These are phyloP conservation scores for Hordeum marinum DNA, from an alignment of 176 grass and related monocot genomes.

Conservation along the genomic window DNA sequence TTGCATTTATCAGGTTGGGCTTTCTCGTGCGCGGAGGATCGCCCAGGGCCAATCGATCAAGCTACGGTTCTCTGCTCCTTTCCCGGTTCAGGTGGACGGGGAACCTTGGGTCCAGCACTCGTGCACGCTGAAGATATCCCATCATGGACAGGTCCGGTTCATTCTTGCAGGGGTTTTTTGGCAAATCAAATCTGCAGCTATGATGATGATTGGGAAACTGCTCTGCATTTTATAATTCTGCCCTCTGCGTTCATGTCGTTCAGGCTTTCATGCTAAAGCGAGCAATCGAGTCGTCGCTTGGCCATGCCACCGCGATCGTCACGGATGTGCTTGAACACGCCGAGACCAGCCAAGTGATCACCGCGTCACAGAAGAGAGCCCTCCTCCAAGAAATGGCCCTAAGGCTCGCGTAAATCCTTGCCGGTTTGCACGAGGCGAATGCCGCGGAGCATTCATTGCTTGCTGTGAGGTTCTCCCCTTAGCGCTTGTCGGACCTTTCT, in stretches of 20 bases:
- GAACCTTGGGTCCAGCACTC: conserved; percentile 72
- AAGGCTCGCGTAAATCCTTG: conserved; percentile 39
- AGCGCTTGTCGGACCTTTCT: neutral
- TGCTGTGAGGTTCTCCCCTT: neutral
- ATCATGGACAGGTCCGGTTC: conserved; percentile 60
- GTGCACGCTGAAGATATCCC: conserved; percentile 63
- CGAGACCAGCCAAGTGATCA: conserved; percentile 58
- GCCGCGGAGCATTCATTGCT: neutral
- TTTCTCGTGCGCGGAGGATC: conserved; percentile 63
- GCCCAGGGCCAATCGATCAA: conserved; percentile 64
- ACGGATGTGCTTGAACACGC: conserved; percentile 75
- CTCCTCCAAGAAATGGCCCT: conserved; percentile 67
- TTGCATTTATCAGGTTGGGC: conserved; percentile 50
- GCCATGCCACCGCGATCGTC: conserved; percentile 55
- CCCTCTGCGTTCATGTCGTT: neutral
- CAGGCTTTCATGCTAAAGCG: conserved; percentile 82
- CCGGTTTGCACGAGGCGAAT: neutral
- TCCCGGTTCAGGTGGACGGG: conserved; percentile 79
- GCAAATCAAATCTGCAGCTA: neutral
- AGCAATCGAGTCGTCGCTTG: conserved; percentile 47
- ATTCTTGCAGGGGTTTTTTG: neutral
- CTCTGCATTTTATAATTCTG: neutral
- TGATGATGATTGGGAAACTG: neutral
- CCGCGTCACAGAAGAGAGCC: conserved; percentile 51
- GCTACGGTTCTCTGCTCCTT: conserved; percentile 41